A percentile compares a stretch with the other conserved stretches of the same genome.
Conservation (phyloP, 1,139 yeast genomes). For the Yamadazyma epiphylla region DNA sequence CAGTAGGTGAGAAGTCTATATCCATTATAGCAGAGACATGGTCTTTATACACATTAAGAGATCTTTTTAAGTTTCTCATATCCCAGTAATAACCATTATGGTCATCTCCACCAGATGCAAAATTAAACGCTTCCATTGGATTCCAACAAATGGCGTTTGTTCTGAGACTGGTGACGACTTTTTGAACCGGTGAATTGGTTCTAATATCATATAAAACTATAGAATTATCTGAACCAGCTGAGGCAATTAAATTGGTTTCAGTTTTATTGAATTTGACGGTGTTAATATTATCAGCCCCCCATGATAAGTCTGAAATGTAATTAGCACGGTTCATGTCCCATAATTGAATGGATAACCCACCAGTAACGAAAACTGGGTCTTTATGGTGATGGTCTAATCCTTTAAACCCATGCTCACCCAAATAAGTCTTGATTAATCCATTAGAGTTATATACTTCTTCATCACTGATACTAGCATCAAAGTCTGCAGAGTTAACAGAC, state of each 20-base stretch:
- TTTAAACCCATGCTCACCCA: conserved; percentile 82
- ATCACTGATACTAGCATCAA: conserved; percentile 26
- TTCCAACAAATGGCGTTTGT: conserved; percentile 92
- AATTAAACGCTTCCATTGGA: conserved; percentile 95
- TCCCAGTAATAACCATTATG: conserved; percentile 94
- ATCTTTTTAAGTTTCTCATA: conserved; percentile 82
- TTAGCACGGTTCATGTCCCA: conserved; percentile 86
- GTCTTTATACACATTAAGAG: conserved; percentile 84
- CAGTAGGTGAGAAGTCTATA: conserved; percentile 94
- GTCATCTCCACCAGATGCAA: conserved; percentile 92
- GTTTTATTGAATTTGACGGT: conserved; percentile 85
- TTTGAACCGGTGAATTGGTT: conserved; percentile 91
- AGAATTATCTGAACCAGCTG: conserved; percentile 91
- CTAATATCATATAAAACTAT: conserved; percentile 87
- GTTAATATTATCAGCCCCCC: conserved; percentile 94
- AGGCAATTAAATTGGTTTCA: conserved; percentile 84
- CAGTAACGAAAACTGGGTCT: conserved; percentile 79
- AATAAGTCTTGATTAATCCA: conserved; percentile 69
- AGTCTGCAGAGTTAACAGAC: conserved; percentile 49
- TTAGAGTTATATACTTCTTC: conserved; percentile 28
- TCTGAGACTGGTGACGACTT: conserved; percentile 76
- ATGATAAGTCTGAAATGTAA: conserved; percentile 72
- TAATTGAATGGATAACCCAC: conserved; percentile 81
- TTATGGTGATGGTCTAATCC: conserved; percentile 83
- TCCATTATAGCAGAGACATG: conserved; percentile 96